Evolutionary conservation across 768 basidiomycete species (phyloP).

Genomic region (Dioszegia aurantiaca): DNA sequence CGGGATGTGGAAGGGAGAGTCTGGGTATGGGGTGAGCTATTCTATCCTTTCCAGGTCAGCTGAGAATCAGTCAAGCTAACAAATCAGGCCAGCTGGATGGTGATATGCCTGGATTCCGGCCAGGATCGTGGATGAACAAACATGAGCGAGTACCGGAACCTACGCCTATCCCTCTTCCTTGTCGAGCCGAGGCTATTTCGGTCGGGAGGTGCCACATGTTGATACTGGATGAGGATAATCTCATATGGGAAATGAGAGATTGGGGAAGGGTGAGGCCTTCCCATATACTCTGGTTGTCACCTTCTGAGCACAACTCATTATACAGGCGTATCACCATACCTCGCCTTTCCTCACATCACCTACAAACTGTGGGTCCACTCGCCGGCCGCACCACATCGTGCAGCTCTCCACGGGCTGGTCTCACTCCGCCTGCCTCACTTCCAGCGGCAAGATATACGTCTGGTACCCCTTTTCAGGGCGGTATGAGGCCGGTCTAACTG

Average conservation of each 20-base stretch:
- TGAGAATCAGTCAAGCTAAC: not conserved
- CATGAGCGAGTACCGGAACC: slow-evolving; percentile 32
- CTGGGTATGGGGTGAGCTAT: slow-evolving; percentile 47
- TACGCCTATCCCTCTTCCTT: slow-evolving; percentile 38
- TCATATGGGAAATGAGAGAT: slow-evolving; percentile 43
- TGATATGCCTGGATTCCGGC: slow-evolving; percentile 15
- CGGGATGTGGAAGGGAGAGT: slow-evolving; percentile 39
- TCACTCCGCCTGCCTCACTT: slow-evolving; percentile 40
- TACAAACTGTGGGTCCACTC: slow-evolving; percentile 22
- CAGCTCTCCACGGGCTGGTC: slow-evolving; percentile 44
- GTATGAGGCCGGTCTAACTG: slow-evolving; percentile 28
- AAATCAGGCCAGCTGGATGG: slow-evolving; percentile 40
- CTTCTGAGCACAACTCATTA: not conserved
- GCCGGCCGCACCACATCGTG: slow-evolving; percentile 27
- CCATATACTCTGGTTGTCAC: not conserved
- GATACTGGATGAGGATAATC: slow-evolving; percentile 43
- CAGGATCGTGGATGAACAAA: slow-evolving; percentile 28
- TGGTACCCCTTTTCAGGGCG: slow-evolving; percentile 40
- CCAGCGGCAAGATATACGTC: slow-evolving; percentile 30
- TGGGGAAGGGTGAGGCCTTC: slow-evolving; percentile 40
- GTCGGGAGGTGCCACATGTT: slow-evolving; percentile 40
- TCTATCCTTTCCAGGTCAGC: not conserved
- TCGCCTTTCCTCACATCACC: slow-evolving; percentile 31
- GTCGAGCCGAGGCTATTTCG: slow-evolving; percentile 32
- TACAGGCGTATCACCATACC: slow-evolving; percentile 46